Base-by-base conservation (phyloP, 2,329 filamentous ascomycete genomes). In the Juglanconis sp. region DNA sequence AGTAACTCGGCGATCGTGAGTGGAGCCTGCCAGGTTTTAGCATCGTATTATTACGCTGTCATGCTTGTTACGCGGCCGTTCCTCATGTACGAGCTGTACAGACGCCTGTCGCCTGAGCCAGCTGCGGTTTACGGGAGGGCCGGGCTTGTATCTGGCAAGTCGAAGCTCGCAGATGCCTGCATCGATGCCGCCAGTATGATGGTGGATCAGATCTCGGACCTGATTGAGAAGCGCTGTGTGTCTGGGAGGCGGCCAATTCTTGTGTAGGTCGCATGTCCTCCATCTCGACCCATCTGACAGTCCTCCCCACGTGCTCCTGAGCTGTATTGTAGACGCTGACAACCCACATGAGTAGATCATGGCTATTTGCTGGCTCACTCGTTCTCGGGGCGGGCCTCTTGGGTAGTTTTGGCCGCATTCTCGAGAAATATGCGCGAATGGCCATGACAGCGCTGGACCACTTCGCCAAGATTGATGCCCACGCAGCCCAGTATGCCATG, bases 11-110 rank as follows among this genome's bases (percentile, higher is more conserved):
- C 65, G 0, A 71, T 74, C 56, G 68, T 74, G 0, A 74, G 75
- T 7, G 81, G 81, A 0, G 80, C 81, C 0, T 82, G 79, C 34
- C 80, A 82, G 66, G 76, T 82, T 0, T 67, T 84, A 7, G 74
- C 78, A 0, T 79, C 80, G 1, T 84, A 84, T 58, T 83, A 83
- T 67, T 84, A 84, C 60, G 79, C 80, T 0, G 81, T 84, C n/a
- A 84, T 84, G 73, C 73, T 84, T 3, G 80, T 84, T 0, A 81
- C 81, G 0, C 72, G 81, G 1, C 81, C 81, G 0, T 84, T 84
- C 54, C 72, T 84, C 6, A 83, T 84, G 80, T 82, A 81, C 53
- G 81, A 84, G 66, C 70, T 84, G 3, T 79, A 76, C 54, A 74
- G 75, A 34, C 72, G 81, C 0, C 63, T 83, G 4, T 74, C 75